Base-by-base conservation (phyloP, 208 protist species). In the Trypanosoma melophagium region DNA sequence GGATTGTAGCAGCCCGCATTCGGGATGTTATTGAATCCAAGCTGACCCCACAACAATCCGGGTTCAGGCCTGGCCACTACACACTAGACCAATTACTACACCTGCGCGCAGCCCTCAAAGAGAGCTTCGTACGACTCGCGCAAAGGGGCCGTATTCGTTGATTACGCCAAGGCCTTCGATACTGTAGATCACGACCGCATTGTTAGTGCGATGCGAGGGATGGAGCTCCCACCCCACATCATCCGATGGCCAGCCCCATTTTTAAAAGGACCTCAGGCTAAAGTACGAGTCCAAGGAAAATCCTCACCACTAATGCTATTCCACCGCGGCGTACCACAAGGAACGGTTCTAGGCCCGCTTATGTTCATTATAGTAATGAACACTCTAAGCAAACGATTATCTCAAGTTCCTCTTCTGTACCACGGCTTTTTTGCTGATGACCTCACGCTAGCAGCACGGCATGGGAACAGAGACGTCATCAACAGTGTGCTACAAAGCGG, bases 351-450 rank as follows among this genome's bases (percentile, higher is more conserved):
- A n/a, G 66, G 66, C 19, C 72, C 72, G 0, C 65, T 72, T 0
- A 42, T 77, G 25, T 67, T 72, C 44, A 77, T 67, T 38, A 77
- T 73, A 31, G 65, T 61, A 12, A 53, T 73, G 59, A 59, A 73
- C 47, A 45, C 72, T 13, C 52, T 73, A n/a, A 51, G 66, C 42
- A 3, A 19, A 25, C 19, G 38, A 16, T 47, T 77, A 16, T 12
- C 38, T 7, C 1, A 31, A 40, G 57, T 72, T 14, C 56, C 54
- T 14, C 16, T 24, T 17, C 28, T 77, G 3, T 19, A 28, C 10
- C 71, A 77, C 45, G 65, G 41, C 3, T n/a, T 72, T 77, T 72
- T 71, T 31, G n/a, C 58, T 9, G 63, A 77, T 41, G 63, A 77
- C 44, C 52, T 65, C 13, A 66, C 71, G 1, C 17, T 64, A 5